Conservation (phyloP, 75 land plant genomes). For the Azolla pinnata region DNA sequence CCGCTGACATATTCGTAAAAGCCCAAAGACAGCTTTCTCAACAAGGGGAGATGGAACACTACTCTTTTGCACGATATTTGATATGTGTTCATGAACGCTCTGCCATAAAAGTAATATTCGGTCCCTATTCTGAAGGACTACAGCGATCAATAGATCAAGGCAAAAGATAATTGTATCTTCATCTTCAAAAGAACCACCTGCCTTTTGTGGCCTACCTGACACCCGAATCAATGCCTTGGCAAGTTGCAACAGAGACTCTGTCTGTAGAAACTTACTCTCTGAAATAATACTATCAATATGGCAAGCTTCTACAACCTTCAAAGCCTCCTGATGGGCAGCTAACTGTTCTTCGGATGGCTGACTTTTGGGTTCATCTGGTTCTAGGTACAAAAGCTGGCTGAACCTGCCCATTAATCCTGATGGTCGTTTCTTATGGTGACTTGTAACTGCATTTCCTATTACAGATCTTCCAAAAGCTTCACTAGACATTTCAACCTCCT, state of each 20-base stretch:
- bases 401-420: conserved; percentile 84
- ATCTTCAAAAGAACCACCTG: conserved; percentile 66
- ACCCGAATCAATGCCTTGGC: conserved; percentile 86
- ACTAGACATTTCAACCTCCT: conserved; percentile 37
- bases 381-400: conserved; percentile 73
- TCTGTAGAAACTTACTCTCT: conserved; percentile 86
- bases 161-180: conserved; percentile 97
- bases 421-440: conserved; percentile 60
- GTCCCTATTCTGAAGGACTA: conserved; percentile 84
- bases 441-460: conserved; percentile 34
- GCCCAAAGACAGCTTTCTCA: conserved; percentile 92
- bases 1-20: conserved; percentile 86
- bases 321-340: conserved; percentile 87
- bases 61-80: conserved; percentile 71
- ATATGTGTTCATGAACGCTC: conserved; percentile 91
- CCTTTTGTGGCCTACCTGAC: conserved; percentile 89
- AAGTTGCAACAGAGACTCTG: conserved; percentile 80
- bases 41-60: conserved; percentile 77
- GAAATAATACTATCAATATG: conserved; percentile 92
- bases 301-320: conserved; percentile 83
- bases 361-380: conserved; percentile 64
- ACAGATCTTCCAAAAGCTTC: conserved; percentile 57
- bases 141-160: conserved; percentile 83
- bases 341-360: conserved; percentile 76
- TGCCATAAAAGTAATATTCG: conserved; percentile 87